Conservation (phyloP, 1,284 basidiomycete genomes). For the Ustilago crameri region DNA sequence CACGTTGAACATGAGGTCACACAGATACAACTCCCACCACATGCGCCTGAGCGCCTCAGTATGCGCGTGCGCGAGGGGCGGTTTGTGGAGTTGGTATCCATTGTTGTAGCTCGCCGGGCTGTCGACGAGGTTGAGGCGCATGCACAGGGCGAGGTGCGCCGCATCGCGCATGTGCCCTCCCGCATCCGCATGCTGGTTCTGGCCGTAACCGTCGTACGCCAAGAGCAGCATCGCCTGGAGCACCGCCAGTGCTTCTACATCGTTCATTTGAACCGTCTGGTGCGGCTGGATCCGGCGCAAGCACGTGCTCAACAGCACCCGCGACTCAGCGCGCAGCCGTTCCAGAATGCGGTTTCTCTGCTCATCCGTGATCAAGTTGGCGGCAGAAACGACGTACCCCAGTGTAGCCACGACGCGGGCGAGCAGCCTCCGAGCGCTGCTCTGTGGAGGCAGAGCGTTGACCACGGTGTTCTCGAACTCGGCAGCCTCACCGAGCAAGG, state of each 20-base stretch:
- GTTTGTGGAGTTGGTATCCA: neutral
- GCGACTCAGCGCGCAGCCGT: slow-evolving; percentile 5
- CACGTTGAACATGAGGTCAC: slow-evolving; percentile 19
- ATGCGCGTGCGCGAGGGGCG: neutral
- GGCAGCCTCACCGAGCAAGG: slow-evolving; percentile 6
- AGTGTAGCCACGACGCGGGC: neutral
- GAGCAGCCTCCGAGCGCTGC: slow-evolving; percentile 1
- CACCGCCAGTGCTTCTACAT: slow-evolving; percentile 6
- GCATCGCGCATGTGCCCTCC: slow-evolving; percentile 3
- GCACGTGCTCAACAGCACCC: neutral
- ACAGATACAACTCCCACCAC: slow-evolving; percentile 22
- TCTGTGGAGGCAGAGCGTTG: slow-evolving; percentile 1
- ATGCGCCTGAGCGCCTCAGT: slow-evolving; percentile 5
- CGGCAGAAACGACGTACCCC: slow-evolving; percentile 2
- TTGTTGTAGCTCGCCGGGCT: neutral
- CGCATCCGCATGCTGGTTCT: slow-evolving; percentile 4
- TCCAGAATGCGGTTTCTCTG: neutral
- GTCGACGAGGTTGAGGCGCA: slow-evolving; percentile 10
- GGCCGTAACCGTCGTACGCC: slow-evolving; percentile 19
- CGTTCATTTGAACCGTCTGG: neutral
- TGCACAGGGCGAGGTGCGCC: slow-evolving; percentile 6
- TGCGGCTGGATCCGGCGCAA: neutral
- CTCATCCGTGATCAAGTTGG: neutral
- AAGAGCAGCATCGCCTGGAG: slow-evolving; percentile 6
- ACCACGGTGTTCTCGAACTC: slow-evolving; percentile 5